Conservation (phyloP, 2,329 filamentous ascomycete genomes). For the Alternaria sp. region DNA sequence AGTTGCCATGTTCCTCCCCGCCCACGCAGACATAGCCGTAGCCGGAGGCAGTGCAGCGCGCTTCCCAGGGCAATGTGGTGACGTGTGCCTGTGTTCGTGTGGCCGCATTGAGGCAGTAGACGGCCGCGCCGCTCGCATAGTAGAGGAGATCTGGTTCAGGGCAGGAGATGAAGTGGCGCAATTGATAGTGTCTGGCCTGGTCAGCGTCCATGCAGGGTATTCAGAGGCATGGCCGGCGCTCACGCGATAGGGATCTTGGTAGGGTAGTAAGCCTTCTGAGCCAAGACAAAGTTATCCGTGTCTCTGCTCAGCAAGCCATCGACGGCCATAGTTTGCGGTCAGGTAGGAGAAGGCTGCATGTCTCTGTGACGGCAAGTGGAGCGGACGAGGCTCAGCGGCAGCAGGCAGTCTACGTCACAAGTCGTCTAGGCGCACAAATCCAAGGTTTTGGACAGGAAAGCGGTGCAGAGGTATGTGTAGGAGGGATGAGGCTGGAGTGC, state of each 20-base stretch:
- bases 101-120: conserved; percentile 67
- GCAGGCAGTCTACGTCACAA: conserved; percentile 27
- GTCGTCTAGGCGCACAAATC: conserved; percentile 12
- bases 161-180: conserved; percentile 88
- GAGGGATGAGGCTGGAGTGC: not conserved
- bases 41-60: conserved; percentile 86
- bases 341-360: conserved; percentile 41
- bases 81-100: conserved; percentile 76
- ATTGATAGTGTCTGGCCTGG: conserved; percentile 76
- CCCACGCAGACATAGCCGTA: conserved; percentile 91
- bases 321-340: conserved; percentile 50
- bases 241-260: conserved; percentile 60
- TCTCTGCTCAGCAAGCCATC: conserved; percentile 56
- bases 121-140: conserved; percentile 77
- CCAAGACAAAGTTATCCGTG: conserved; percentile 56
- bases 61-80: conserved; percentile 70
- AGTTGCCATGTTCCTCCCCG: conserved; percentile 83
- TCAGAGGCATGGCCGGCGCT: conserved; percentile 25
- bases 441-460: not conserved
- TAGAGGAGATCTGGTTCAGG: conserved; percentile 80
- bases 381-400: conserved; percentile 18
- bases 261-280: conserved; percentile 58
- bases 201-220: conserved; percentile 22
- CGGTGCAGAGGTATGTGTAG: not conserved
- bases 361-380: conserved; percentile 28